A percentile compares a stretch with the other conserved stretches of the same genome.
These are phyloP conservation scores for Ogataea salicorniae DNA, from an alignment of 805 yeast species.

Conservation along the genomic window DNA sequence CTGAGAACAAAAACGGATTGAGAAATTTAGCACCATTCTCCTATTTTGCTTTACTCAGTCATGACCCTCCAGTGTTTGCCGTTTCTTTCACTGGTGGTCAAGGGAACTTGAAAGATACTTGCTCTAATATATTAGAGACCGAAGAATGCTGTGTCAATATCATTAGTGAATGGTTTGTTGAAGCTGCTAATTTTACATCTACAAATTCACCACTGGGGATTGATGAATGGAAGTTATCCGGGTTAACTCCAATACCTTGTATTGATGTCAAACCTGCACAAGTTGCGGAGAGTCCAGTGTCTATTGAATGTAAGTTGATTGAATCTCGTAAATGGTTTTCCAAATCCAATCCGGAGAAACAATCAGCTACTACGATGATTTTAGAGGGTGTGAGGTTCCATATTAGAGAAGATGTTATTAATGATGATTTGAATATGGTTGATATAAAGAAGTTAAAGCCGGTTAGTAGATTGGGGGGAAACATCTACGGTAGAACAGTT, in stretches of 20 bases:
- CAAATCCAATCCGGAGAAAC: slow-evolving; percentile 29
- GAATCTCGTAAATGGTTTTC: slow-evolving; percentile 41
- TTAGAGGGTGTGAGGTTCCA: slow-evolving; percentile 57
- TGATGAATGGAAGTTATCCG: slow-evolving; percentile 53
- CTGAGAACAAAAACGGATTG: slow-evolving; percentile 38
- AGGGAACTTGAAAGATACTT: slow-evolving; percentile 44
- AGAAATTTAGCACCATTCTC: slow-evolving; percentile 59
- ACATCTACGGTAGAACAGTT: slow-evolving; percentile 39
- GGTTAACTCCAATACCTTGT: slow-evolving; percentile 45
- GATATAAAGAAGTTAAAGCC: slow-evolving; percentile 48
- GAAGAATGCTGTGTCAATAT: slow-evolving; percentile 52
- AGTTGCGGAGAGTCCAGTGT: slow-evolving; percentile 59
- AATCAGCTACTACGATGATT: slow-evolving; percentile 36
- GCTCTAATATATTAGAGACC: slow-evolving; percentile 43
- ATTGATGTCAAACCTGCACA: slow-evolving; percentile 45
- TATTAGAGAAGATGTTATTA: slow-evolving; percentile 48
- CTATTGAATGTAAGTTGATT: slow-evolving; percentile 49
- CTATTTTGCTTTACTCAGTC: slow-evolving; percentile 41
- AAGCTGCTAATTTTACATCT: slow-evolving; percentile 53
- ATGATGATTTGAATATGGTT: slow-evolving; percentile 33
- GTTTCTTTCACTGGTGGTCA: slow-evolving; percentile 42
- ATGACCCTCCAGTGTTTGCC: slow-evolving; percentile 56
- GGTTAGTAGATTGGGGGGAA: slow-evolving; percentile 50
- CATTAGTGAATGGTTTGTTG: slow-evolving; percentile 58
- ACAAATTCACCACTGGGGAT: slow-evolving; percentile 43